Evolutionary conservation across 176 grass and related monocot species (phyloP).

Genomic region (Carex cristatella): DNA sequence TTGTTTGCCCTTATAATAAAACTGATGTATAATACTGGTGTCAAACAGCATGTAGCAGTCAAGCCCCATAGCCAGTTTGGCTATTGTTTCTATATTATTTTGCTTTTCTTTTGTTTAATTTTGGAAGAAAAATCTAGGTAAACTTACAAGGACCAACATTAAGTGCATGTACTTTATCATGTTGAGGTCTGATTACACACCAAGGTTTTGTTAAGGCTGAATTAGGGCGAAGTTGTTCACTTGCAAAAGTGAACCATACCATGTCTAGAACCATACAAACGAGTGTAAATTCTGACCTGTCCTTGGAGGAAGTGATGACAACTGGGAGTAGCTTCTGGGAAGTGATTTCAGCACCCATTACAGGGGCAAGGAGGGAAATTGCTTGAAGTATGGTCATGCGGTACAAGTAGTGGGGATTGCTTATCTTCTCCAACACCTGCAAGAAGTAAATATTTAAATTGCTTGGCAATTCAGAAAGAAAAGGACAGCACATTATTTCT

Average conservation of each 20-base stretch:
- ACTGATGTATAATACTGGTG: not conserved
- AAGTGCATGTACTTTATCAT: not conserved
- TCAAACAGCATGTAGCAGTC: not conserved
- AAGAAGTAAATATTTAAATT: conserved; percentile 8
- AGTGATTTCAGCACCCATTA: conserved; percentile 86
- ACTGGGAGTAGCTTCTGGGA: conserved; percentile 74
- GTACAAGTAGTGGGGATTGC: conserved; percentile 92
- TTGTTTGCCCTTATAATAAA: not conserved
- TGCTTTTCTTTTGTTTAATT: not conserved
- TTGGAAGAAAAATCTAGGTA: not conserved
- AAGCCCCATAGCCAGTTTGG: not conserved
- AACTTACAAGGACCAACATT: not conserved
- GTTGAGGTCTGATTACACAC: not conserved
- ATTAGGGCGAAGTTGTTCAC: not conserved
- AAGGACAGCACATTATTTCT: conserved; percentile 6
- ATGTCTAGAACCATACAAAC: not conserved
- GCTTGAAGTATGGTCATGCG: conserved; percentile 90
- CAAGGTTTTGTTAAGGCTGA: not conserved
- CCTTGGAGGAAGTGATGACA: conserved; percentile 72
- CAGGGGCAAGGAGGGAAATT: conserved; percentile 74
- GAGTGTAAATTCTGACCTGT: conserved; percentile 48
- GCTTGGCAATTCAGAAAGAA: not conserved
- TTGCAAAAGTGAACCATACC: not conserved
- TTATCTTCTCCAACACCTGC: conserved; percentile 89
- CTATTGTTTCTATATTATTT: not conserved